Evolutionary conservation across 306 rosid species (phyloP), one percentile per base, ranked within the genome.

Genomic region (Trifolium repens): DNA sequence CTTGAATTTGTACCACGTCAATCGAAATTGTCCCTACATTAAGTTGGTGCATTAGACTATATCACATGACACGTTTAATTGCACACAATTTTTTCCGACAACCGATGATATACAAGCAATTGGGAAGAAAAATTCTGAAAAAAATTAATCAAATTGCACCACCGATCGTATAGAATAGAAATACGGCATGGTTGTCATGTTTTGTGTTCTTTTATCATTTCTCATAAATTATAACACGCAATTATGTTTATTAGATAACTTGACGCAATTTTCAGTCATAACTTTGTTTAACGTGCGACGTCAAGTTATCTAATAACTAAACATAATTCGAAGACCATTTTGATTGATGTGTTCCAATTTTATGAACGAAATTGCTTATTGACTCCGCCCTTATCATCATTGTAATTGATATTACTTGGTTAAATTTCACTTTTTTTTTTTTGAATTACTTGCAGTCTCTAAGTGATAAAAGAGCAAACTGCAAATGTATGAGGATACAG

Each of bases 401-500:
- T 13, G 52, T 46, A 3, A 13, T 46, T 46, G 52, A 46, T 46
- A 13, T 46, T 46, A 46, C 4, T 5, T 46, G 2, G 16, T 46
- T 46, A 46, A 52, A 16, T 26, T 8, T 3, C 59, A 44, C 49
- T 17, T 27, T 14, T 27, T 46, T 60, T 70, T 17, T 13, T 64
- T 69, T 39, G 13, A 30, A 69, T 60, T 17, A 39, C 44, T 2
- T 78, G 85, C 93, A 94, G 98, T 73, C 47, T 30, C 91, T 94
- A 47, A 85, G 87, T 54, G 91, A 91, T 22, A 87, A 78, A 71
- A 73, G 93, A 75, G 89, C 88, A 8, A 91, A 89, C 34, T 94
- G 98, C 91, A 90, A 79, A 82, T 94, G 98, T 59, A 64, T 73
- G 75, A 81, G 72, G 62, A 50, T 75, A 77, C 89, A 75, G 84